Conservation (phyloP, 306 rosid species). For the Lotus japonicus region DNA sequence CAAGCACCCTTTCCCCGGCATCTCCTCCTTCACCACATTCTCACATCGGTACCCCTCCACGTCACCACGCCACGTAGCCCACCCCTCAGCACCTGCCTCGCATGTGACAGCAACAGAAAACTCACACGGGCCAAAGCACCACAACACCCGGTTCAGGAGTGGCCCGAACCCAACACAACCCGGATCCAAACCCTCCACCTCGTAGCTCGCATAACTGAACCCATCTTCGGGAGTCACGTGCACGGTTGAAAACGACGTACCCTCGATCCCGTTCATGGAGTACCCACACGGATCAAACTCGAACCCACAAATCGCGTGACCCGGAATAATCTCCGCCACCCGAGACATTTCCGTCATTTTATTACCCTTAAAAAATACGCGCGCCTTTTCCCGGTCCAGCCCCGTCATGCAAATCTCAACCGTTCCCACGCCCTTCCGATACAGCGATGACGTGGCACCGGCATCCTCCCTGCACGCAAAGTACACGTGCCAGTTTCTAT, state of each 20-base stretch:
- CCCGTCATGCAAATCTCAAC: conserved; percentile 64
- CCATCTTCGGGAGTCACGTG: conserved; percentile 74
- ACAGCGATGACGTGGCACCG: not conserved
- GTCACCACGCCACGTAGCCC: conserved; percentile 19
- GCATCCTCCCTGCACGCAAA: conserved; percentile 16
- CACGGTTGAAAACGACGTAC: conserved; percentile 47
- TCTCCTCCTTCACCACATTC: conserved; percentile 34
- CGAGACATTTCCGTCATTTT: conserved; percentile 52
- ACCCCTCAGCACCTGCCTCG: not conserved
- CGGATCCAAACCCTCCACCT: conserved; percentile 33
- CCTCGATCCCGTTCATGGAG: conserved; percentile 63
- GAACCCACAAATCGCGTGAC: conserved; percentile 43
- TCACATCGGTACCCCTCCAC: conserved; percentile 46
- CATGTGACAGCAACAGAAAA: conserved; percentile 47
- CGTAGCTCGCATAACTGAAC: conserved; percentile 59
- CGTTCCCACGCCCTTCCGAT: not conserved
- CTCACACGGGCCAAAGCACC: conserved; percentile 39
- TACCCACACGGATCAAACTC: conserved; percentile 64
- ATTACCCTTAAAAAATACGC: conserved; percentile 37
- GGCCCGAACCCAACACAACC: not conserved
- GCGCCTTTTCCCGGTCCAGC: conserved; percentile 36
- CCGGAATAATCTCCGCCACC: conserved; percentile 31
- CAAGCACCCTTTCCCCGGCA: conserved; percentile 37
- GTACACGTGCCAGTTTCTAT: conserved; percentile 54
- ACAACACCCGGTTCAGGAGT: conserved; percentile 21